phyloP scores from a whole-genome alignment of 805 yeast genomes.

The Kazachstania taianensis region DNA sequence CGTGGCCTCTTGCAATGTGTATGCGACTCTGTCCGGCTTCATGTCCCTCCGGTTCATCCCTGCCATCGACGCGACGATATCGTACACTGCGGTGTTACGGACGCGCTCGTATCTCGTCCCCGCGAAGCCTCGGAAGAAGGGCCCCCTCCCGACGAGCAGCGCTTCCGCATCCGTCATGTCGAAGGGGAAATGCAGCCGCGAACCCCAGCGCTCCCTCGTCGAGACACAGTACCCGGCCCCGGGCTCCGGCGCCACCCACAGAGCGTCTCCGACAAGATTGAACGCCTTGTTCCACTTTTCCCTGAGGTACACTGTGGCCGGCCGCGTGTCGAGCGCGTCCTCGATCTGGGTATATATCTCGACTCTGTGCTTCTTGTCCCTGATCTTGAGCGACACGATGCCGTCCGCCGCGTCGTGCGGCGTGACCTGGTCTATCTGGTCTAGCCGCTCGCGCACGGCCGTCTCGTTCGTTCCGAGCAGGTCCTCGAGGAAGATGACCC shows the following conservation, averaged over 20 bases:
- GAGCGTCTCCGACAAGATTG: no score
- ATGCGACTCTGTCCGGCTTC: no score
- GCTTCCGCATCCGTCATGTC: not conserved
- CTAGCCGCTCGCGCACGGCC: not conserved
- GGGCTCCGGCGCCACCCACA: constrained; percentile 2
- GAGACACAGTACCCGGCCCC: no score
- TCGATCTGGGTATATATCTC: constrained; percentile 1
- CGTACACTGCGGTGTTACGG: constrained; percentile 61
- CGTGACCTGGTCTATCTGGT: constrained; percentile 26
- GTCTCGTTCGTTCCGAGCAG: constrained; percentile 1
- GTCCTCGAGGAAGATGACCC: not conserved
- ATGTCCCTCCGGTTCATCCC: constrained; percentile 8
- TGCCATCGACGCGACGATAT: constrained; percentile 60
- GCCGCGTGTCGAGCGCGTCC: not conserved
- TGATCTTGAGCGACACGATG: not conserved
- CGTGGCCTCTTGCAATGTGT: not conserved
- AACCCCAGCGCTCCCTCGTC: no score
- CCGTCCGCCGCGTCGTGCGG: constrained; percentile 24
- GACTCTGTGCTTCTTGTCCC: not conserved
- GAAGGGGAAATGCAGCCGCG: no score
- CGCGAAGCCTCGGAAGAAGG: constrained; percentile 1
- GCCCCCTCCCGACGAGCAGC: constrained; percentile 4
- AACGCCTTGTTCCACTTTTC: no score
- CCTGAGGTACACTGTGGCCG: not conserved
- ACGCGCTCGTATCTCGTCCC: constrained; percentile 33